Evolutionary conservation across 208 protist genomes (phyloP).

Genomic region (Naegleria lovaniensis): DNA sequence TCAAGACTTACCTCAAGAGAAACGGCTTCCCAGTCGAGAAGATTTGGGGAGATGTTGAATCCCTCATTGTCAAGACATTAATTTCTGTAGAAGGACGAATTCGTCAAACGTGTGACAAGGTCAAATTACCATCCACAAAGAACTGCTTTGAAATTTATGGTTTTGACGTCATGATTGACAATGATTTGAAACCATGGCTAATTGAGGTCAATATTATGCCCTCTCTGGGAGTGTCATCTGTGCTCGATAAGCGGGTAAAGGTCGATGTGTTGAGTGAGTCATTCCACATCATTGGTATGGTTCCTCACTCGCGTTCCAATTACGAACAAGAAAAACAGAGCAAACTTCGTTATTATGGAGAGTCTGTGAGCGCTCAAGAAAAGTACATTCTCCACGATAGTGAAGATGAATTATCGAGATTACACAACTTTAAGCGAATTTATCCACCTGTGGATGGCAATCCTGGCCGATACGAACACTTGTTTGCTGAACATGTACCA

Average conservation of each 20-base stretch:
- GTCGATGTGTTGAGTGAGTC: conserved; percentile 65
- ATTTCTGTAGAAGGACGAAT: background rate
- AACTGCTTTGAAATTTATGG: conserved; percentile 95
- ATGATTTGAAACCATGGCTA: conserved; percentile 82
- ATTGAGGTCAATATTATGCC: conserved; percentile 93
- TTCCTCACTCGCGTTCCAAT: background rate
- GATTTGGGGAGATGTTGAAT: background rate
- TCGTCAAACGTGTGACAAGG: background rate
- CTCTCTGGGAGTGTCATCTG: conserved; percentile 69
- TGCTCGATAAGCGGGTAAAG: conserved; percentile 70
- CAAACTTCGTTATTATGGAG: background rate
- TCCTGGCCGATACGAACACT: background rate
- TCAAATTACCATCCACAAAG: conserved; percentile 21
- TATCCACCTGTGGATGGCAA: background rate
- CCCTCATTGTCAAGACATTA: conserved; percentile 1
- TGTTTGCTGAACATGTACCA: background rate
- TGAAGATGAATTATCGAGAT: background rate
- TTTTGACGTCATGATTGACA: conserved; percentile 93
- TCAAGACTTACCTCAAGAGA: background rate
- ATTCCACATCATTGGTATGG: conserved; percentile 56
- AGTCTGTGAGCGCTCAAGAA: too few species aligned
- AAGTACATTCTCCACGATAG: background rate
- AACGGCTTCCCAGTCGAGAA: background rate
- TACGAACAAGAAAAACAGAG: too few species aligned
- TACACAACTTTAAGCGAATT: background rate